Percentiles rank a stretch among this genome's conserved stretches.
Conservation (phyloP, 75 land plant species). For the Isoetes taiwanensis region DNA sequence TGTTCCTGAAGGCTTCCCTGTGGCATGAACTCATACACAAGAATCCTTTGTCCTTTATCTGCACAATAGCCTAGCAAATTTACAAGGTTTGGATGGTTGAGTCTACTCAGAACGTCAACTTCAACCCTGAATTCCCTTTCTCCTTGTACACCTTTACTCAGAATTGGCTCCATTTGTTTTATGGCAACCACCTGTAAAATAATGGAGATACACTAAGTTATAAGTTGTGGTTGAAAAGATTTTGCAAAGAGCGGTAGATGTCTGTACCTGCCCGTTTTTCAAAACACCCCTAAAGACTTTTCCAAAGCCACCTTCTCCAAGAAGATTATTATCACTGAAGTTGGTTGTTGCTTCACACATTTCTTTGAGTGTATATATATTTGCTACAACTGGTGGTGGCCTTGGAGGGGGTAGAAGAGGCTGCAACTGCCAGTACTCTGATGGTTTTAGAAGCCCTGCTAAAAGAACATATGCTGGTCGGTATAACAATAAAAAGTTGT, state of each 20-base stretch:
- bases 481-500: too few relatives aligned
- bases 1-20: conserved; percentile 3
- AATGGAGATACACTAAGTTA: not conserved
- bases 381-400: conserved; percentile 2
- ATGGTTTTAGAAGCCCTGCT: not conserved
- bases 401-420: not conserved
- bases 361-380: not conserved
- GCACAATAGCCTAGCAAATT: conserved; percentile 1
- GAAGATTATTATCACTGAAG: not conserved
- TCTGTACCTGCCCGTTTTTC: conserved; percentile 5
- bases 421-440: not conserved
- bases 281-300: conserved; percentile 2
- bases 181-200: not conserved
- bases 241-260: too few relatives aligned
- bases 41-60: conserved; percentile 2
- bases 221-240: not conserved
- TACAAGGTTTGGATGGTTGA: conserved; percentile 3
- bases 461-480: too few relatives aligned
- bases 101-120: not conserved
- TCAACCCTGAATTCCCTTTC: conserved; percentile 4
- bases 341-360: not conserved
- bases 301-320: conserved; percentile 2
- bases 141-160: conserved; percentile 7
- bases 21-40: conserved; percentile 5
- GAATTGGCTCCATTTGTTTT: conserved; percentile 1